phyloP scores from a whole-genome alignment of 2,329 filamentous ascomycete species.

The Pezicula neosporulosa region DNA sequence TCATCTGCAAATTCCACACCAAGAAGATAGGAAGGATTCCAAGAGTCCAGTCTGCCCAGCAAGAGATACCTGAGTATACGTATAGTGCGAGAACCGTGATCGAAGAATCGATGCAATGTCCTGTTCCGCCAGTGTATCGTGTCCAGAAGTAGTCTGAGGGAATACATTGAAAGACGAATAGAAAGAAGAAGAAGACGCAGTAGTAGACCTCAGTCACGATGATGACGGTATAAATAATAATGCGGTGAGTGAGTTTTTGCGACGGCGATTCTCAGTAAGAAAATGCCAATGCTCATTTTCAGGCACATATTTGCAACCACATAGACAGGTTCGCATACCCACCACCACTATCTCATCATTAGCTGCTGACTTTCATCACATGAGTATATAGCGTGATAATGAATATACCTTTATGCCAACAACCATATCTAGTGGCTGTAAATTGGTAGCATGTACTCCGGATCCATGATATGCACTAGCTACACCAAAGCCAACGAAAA shows the following conservation, averaged over 20 bases:
- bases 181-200: conserved; percentile 32
- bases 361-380: neutral
- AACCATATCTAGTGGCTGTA: conserved; percentile 1
- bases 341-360: conserved; percentile 24
- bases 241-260: conserved; percentile 28
- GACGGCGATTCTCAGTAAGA: conserved; percentile 35
- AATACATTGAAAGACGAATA: conserved; percentile 35
- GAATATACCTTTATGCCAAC: conserved; percentile 7
- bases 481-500: conserved; percentile 6
- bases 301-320: conserved; percentile 35
- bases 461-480: conserved; percentile 9
- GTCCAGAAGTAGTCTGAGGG: conserved; percentile 37
- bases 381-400: neutral
- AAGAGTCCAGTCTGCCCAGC: conserved; percentile 36
- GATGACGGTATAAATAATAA: conserved; percentile 31
- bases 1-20: conserved; percentile 39
- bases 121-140: conserved; percentile 27
- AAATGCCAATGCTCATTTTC: conserved; percentile 36
- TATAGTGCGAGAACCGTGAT: conserved; percentile 32
- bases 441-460: conserved; percentile 5
- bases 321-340: conserved; percentile 35
- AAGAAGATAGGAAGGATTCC: conserved; percentile 37
- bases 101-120: conserved; percentile 29
- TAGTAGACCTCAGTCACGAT: conserved; percentile 30
- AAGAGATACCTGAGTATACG: conserved; percentile 35